A percentile compares a stretch with the other conserved stretches of the same genome.
These are phyloP conservation scores for Penicillium sp. DNA, from an alignment of 2,329 filamentous ascomycete species.

Conservation along the genomic window DNA sequence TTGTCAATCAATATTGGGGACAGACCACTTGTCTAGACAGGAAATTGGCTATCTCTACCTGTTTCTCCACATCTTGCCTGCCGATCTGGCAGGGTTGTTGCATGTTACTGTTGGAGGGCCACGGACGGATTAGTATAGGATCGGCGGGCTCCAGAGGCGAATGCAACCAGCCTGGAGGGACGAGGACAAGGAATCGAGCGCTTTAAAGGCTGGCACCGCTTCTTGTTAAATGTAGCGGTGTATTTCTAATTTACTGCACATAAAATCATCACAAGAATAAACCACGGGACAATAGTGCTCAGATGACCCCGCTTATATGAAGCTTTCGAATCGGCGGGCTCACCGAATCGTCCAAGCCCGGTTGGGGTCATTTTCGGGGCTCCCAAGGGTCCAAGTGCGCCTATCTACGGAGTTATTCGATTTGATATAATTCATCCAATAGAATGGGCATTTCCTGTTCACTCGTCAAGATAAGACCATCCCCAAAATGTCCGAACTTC, in stretches of 20 bases:
- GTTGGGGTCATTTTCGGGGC: background rate
- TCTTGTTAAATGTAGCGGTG: background rate
- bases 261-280: background rate
- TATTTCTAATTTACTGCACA: background rate
- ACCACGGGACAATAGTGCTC: background rate
- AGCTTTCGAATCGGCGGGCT: background rate
- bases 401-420: background rate
- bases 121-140: background rate
- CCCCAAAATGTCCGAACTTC: background rate
- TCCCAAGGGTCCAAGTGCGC: background rate
- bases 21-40: slow-evolving; percentile 1
- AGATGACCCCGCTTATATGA: slow-evolving; percentile 14
- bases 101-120: slow-evolving; percentile 3
- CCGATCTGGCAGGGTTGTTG: slow-evolving; percentile 6
- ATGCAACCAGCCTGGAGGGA: background rate
- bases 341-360: background rate
- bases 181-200: background rate
- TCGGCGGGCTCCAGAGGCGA: background rate
- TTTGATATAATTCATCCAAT: background rate
- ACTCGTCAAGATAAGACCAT: too few relatives aligned
- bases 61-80: slow-evolving; percentile 31
- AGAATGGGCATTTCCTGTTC: too few relatives aligned
- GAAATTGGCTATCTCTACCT: slow-evolving; percentile 21
- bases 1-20: background rate
- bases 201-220: background rate